A percentile compares a stretch with the other conserved stretches of the same genome.
These are phyloP conservation scores for Tephrocybe sp. DNA, from an alignment of 768 basidiomycete genomes.

Conservation along the genomic window DNA sequence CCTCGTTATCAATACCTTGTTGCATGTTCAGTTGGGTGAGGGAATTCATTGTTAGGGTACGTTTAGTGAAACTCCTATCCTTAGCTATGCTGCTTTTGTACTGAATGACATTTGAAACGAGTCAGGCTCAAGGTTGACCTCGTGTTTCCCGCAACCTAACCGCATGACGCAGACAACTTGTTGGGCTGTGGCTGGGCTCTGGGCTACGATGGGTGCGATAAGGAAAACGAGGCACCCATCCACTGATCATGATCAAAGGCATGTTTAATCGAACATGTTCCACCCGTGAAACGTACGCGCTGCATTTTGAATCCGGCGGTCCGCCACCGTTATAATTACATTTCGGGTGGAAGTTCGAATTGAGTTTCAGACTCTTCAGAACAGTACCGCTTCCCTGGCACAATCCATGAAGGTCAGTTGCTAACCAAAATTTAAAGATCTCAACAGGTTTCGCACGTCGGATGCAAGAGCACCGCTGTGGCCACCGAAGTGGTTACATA, in stretches of 20 bases:
- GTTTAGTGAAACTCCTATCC: neutral
- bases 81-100: constrained; percentile 6
- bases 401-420: too few species aligned
- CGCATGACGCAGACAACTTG: too few species aligned
- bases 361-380: too few species aligned
- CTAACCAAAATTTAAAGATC: too few species aligned
- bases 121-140: constrained; percentile 9
- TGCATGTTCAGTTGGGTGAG: neutral
- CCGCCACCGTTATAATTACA: too few species aligned
- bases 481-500: too few species aligned
- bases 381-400: too few species aligned
- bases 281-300: neutral
- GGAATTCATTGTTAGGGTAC: neutral
- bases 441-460: too few species aligned
- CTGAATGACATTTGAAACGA: neutral
- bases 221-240: constrained; percentile 1
- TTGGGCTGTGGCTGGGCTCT: too few species aligned
- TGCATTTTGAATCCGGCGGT: too few species aligned
- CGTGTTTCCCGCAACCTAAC: constrained; percentile 13
- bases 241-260: neutral
- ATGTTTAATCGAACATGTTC: neutral
- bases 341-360: too few species aligned
- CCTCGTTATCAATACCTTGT: constrained; percentile 1
- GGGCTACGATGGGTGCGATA: constrained; percentile 8
- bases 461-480: too few species aligned